A percentile compares a stretch with the other conserved stretches of the same genome.
phyloP scores from a whole-genome alignment of 352 stramenopile genomes.

The Globisporangium viniferum region DNA sequence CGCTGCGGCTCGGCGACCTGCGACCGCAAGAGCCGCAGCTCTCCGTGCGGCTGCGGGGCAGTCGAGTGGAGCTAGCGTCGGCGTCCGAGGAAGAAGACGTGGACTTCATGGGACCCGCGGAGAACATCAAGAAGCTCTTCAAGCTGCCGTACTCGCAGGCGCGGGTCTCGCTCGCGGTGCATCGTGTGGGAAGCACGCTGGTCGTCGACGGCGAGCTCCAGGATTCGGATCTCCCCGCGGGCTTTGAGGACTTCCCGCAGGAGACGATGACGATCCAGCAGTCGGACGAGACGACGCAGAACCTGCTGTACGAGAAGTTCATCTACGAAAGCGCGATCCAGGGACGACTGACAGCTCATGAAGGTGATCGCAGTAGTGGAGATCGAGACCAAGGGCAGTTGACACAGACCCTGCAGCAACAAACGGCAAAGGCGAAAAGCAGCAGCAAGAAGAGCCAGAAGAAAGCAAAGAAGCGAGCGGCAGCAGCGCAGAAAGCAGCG shows the following conservation, averaged over 20 bases:
- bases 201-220: slow-evolving; percentile 81
- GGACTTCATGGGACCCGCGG: slow-evolving; percentile 75
- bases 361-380: not conserved
- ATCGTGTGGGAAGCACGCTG: slow-evolving; percentile 73
- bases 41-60: slow-evolving; percentile 61
- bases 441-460: slow-evolving; percentile 34
- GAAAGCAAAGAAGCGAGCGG: slow-evolving; percentile 24
- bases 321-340: slow-evolving; percentile 76
- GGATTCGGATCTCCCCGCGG: slow-evolving; percentile 56
- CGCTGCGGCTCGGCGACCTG: slow-evolving; percentile 51
- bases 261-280: slow-evolving; percentile 60
- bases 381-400: not conserved
- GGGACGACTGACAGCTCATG: slow-evolving; percentile 25
- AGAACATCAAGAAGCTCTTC: slow-evolving; percentile 87
- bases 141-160: slow-evolving; percentile 83
- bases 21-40: slow-evolving; percentile 59
- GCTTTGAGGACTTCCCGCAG: slow-evolving; percentile 59
- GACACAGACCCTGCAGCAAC: not conserved
- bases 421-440: not conserved
- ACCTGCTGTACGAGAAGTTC: slow-evolving; percentile 83
- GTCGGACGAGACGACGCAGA: slow-evolving; percentile 36
- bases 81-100: slow-evolving; percentile 63
- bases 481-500: not conserved
- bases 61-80: slow-evolving; percentile 67
- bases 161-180: slow-evolving; percentile 75